Base-by-base conservation (phyloP, 2,329 filamentous ascomycete species). In the Fusarium fujikuroi region DNA sequence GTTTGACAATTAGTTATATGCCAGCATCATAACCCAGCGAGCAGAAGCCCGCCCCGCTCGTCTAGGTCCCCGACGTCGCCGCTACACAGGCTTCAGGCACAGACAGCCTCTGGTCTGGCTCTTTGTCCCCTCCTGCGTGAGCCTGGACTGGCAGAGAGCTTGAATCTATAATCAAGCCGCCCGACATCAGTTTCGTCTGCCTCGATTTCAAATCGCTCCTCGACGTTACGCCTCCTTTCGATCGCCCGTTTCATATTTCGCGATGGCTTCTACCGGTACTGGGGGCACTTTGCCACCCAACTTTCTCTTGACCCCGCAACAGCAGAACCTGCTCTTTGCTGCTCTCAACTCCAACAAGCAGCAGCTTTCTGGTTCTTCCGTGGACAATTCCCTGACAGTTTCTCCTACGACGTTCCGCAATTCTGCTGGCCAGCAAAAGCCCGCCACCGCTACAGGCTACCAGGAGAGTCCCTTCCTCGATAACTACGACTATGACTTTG, bases 391-490 rank as follows among this genome's bases (percentile, higher is more conserved):
- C 30, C 69, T 84, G 61, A 82, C 86, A 54, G 77, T 88, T 76
- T 85, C 88, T 66, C 83, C 88, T 57, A 79, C 80, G 60, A 82
- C 88, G 58, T 81, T 89, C 71, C 85, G 87, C 69, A 83, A 83
- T 60, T 88, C 87, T 16, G 86, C 87, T 21, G 75, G 80, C 52
- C 83, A 85, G 74, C 79, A 77, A 81, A 82, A 75, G 83, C 84
- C 5, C 84, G 86, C 43, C 75, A 74, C 42, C 56, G 53, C 44
- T 62, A 40, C 76, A 62, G 87, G 85, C 72, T 88, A 90, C 49
- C 90, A 94, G 37, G 92, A 95, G 54, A 96, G 92, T 72, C 94
- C 95, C 1, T 95, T 92, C 78, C 87, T 97, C 65, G 94, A 97
- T 79, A 81, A 80, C 73, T 96, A 95, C 77, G 91, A 93, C 74